Percentiles rank a stretch among this genome's conserved stretches.
Evolutionary conservation across 1,139 yeast species (phyloP).

Genomic region (Hanseniaspora sp.): DNA sequence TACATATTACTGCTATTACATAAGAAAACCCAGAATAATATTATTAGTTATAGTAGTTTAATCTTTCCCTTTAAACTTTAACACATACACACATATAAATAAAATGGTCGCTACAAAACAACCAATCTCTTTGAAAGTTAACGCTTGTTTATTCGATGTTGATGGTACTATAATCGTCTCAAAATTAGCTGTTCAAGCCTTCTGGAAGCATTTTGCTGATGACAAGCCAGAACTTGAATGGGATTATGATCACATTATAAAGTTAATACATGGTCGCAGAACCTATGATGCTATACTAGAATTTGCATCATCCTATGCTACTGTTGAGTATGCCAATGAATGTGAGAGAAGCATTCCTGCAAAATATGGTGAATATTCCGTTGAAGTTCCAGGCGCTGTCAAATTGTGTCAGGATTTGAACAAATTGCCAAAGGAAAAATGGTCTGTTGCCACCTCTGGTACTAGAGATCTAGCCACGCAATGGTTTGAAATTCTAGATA

Average conservation of each 20-base stretch:
- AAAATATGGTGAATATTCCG: conserved; percentile 58
- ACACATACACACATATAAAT: neutral
- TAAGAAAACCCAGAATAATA: no score
- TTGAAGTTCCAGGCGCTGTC: conserved; percentile 67
- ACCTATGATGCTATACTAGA: conserved; percentile 65
- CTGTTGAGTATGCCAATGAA: conserved; percentile 51
- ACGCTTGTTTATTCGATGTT: conserved; percentile 56
- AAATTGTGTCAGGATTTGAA: conserved; percentile 37
- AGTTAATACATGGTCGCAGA: conserved; percentile 73
- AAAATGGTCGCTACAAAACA: conserved; percentile 25
- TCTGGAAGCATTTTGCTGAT: conserved; percentile 66
- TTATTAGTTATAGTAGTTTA: no score
- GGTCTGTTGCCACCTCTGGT: conserved; percentile 84
- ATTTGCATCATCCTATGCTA: conserved; percentile 67
- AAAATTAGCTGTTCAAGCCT: conserved; percentile 69
- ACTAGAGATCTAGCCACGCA: conserved; percentile 63
- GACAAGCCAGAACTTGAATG: conserved; percentile 48
- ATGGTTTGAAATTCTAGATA: conserved; percentile 61
- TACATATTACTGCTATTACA: no score
- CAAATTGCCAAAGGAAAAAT: conserved; percentile 37
- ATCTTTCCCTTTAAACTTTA: no score
- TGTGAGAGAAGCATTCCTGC: conserved; percentile 65
- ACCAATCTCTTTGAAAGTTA: conserved; percentile 28
- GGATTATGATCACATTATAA: conserved; percentile 57
- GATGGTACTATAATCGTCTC: conserved; percentile 81